Conservation (phyloP, 371 early-diverging fungal genomes). For the Mucor indicus region DNA sequence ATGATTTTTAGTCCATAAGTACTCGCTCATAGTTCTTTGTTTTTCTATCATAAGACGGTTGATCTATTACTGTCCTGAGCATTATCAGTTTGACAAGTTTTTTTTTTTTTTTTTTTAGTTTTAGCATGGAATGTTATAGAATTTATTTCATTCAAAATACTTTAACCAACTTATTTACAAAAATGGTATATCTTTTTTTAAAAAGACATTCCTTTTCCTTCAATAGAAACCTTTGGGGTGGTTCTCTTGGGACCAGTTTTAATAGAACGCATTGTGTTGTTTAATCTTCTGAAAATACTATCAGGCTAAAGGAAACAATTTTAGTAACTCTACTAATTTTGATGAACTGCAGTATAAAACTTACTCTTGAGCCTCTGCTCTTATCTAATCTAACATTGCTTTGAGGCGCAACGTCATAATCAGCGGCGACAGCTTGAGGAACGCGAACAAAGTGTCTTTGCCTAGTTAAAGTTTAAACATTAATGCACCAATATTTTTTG, state of each 20-base stretch:
- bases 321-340: not conserved
- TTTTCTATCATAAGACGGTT: too few relatives aligned
- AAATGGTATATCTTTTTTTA: slow-evolving; percentile 6
- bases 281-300: slow-evolving; percentile 32
- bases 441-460: slow-evolving; percentile 34
- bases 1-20: too few relatives aligned
- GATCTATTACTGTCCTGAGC: too few relatives aligned
- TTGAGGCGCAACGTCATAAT: slow-evolving; percentile 51
- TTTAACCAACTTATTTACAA: not conserved
- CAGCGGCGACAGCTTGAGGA: slow-evolving; percentile 47
- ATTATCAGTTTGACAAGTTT: too few relatives aligned
- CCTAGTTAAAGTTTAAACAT: too few relatives aligned
- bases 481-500: not conserved
- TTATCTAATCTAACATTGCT: slow-evolving; percentile 36
- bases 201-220: slow-evolving; percentile 33
- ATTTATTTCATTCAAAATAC: too few relatives aligned
- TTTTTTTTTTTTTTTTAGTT: too few relatives aligned
- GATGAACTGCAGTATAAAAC: not conserved
- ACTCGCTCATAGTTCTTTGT: too few relatives aligned
- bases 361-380: slow-evolving; percentile 24
- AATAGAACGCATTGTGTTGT: slow-evolving; percentile 39
- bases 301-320: slow-evolving; percentile 16
- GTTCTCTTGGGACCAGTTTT: slow-evolving; percentile 35
- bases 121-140: too few relatives aligned
- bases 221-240: slow-evolving; percentile 37